A percentile compares a stretch with the other conserved stretches of the same genome.
Evolutionary conservation across 164 flowering plant species (phyloP).

Genomic region (Cinnamomum micranthum): DNA sequence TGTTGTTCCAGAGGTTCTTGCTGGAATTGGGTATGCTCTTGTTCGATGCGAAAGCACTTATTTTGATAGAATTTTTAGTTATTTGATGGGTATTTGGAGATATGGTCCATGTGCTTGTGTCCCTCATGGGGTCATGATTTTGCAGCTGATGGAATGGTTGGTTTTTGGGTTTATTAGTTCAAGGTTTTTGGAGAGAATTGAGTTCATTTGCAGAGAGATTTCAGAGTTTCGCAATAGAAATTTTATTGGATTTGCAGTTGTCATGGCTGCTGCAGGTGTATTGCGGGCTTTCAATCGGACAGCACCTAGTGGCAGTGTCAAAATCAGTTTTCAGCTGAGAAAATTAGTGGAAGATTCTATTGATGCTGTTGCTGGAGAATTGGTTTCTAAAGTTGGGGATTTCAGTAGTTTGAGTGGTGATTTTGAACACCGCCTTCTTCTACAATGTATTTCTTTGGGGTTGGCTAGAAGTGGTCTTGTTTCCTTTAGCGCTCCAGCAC

Average conservation of each 20-base stretch:
- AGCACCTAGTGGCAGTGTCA: constrained; percentile 15
- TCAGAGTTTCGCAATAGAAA: constrained; percentile 21
- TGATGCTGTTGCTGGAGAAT: constrained; percentile 38
- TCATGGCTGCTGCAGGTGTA: constrained; percentile 78
- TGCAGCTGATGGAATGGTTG: constrained; percentile 87
- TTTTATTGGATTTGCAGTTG: constrained; percentile 44
- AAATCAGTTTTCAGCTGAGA: constrained; percentile 25
- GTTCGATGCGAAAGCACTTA: constrained; percentile 36
- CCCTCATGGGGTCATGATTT: constrained; percentile 59
- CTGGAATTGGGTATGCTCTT: constrained; percentile 86
- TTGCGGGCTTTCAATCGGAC: constrained; percentile 54
- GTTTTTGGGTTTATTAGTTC: constrained; percentile 40
- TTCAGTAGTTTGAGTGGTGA: constrained; percentile 12
- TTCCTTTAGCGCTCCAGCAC: constrained; percentile 36
- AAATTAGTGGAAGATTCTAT: constrained; percentile 50
- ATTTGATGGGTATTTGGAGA: constrained; percentile 54
- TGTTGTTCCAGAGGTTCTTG: constrained; percentile 56
- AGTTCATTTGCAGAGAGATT: constrained; percentile 25
- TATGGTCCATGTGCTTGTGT: constrained; percentile 34
- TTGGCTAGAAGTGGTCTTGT: constrained; percentile 60
- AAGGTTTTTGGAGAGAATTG: constrained; percentile 35
- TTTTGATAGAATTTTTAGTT: constrained; percentile 40
- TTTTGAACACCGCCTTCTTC: constrained; percentile 30
- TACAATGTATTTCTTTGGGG: constrained; percentile 65
- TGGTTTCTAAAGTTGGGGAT: constrained; percentile 33